Evolutionary conservation across 2,329 filamentous ascomycete species (phyloP).

Genomic region (Sclerotinia trifoliorum): DNA sequence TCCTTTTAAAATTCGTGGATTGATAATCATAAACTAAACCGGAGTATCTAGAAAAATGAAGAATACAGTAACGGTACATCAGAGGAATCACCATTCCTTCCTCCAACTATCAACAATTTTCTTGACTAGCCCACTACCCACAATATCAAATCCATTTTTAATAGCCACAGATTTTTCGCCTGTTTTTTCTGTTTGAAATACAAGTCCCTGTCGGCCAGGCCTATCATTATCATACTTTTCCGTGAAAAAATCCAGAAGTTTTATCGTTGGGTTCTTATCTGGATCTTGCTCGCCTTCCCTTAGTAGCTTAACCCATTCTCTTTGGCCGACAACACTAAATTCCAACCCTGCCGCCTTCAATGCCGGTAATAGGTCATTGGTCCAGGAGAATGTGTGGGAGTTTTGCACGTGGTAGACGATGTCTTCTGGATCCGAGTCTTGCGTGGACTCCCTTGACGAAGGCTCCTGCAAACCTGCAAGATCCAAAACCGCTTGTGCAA

Average conservation of each 20-base stretch:
- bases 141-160: conserved; percentile 41
- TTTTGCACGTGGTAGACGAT: conserved; percentile 53
- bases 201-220: conserved; percentile 41
- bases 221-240: conserved; percentile 51
- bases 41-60: not conserved
- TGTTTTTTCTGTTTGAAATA: conserved; percentile 44
- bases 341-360: conserved; percentile 47
- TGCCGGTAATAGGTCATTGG: conserved; percentile 51
- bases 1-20: not conserved
- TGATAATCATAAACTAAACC: not conserved
- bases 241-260: conserved; percentile 52
- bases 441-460: not conserved
- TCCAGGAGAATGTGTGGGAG: conserved; percentile 48
- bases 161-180: conserved; percentile 34
- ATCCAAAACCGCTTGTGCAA: conserved; percentile 45
- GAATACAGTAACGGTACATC: not conserved
- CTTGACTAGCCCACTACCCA: conserved; percentile 42
- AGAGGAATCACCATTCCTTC: conserved; percentile 15
- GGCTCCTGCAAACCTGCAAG: conserved; percentile 36
- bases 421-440: conserved; percentile 26
- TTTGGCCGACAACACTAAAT: conserved; percentile 46
- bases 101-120: conserved; percentile 43
- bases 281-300: conserved; percentile 50
- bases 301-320: conserved; percentile 48
- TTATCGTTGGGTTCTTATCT: conserved; percentile 50